Evolutionary conservation across 2,329 filamentous ascomycete genomes (phyloP).

Genomic region (Botryosphaeria dothidea): DNA sequence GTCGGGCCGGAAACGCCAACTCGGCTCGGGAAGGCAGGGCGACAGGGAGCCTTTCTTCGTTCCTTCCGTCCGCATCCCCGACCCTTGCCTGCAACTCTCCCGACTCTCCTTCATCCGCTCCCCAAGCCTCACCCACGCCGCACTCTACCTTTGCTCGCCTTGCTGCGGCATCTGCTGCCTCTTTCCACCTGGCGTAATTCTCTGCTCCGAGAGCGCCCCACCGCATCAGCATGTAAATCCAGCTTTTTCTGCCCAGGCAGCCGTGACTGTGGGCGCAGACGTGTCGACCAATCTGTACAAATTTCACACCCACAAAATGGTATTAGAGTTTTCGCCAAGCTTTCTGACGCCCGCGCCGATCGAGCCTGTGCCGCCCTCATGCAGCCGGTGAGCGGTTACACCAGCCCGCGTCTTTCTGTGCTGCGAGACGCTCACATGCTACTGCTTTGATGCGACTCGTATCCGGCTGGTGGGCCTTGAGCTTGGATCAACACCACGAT

Average conservation of each 20-base stretch:
- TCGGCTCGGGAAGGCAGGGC: background rate
- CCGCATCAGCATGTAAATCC: background rate
- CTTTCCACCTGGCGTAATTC: background rate
- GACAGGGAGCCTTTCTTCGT: too few relatives aligned
- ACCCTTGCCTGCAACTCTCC: background rate
- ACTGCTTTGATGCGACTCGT: background rate
- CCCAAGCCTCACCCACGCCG: background rate
- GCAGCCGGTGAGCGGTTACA: background rate
- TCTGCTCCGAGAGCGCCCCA: background rate
- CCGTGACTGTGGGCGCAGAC: background rate
- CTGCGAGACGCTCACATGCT: background rate
- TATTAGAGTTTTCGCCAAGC: slow-evolving; percentile 4
- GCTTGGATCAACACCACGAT: slow-evolving; percentile 4
- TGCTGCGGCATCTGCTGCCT: background rate
- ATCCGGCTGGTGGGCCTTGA: background rate
- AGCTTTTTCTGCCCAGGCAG: slow-evolving; percentile 2
- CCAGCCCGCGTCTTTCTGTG: background rate
- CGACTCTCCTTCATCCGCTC: background rate
- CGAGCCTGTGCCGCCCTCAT: background rate
- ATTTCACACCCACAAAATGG: background rate
- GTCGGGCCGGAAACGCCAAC: background rate
- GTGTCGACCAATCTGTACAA: background rate
- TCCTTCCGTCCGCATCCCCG: background rate
- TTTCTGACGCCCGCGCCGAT: background rate
- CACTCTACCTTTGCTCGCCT: background rate